Evolutionary conservation across 2,329 filamentous ascomycete species (phyloP).

Genomic region (Dactylellina leptospora): DNA sequence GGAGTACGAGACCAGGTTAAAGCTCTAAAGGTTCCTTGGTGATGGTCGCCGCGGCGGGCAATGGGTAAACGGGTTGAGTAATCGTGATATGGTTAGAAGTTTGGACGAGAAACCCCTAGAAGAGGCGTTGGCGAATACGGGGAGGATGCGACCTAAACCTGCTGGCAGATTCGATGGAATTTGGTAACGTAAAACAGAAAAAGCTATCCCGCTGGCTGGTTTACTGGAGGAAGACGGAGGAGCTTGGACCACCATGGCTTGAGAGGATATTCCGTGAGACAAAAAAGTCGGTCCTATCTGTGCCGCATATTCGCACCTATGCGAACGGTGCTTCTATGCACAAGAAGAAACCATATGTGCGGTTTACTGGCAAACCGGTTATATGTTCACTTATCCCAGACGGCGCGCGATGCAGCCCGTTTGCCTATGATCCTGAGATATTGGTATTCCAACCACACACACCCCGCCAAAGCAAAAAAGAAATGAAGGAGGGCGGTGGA

Average conservation of each 20-base stretch:
- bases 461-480: too few species aligned
- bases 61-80: slow-evolving; percentile 24
- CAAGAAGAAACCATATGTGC: slow-evolving; percentile 16
- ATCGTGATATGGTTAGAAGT: slow-evolving; percentile 9
- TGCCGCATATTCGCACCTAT: slow-evolving; percentile 52
- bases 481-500: too few species aligned
- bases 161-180: slow-evolving; percentile 10
- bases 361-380: slow-evolving; percentile 22
- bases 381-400: slow-evolving; percentile 9
- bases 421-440: too few species aligned
- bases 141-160: slow-evolving; percentile 11
- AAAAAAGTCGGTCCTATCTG: slow-evolving; percentile 39
- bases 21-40: not conserved
- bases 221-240: slow-evolving; percentile 5
- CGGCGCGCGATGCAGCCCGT: too few species aligned
- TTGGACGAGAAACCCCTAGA: slow-evolving; percentile 21
- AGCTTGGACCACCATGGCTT: slow-evolving; percentile 32
- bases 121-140: slow-evolving; percentile 41
- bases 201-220: not conserved
- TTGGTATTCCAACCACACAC: too few species aligned
- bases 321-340: too few species aligned
- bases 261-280: not conserved
- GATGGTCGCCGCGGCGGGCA: not conserved
- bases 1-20: slow-evolving; percentile 32
- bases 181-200: not conserved